Conservation (phyloP, 768 basidiomycete species). For the Lactifluus piperatus region DNA sequence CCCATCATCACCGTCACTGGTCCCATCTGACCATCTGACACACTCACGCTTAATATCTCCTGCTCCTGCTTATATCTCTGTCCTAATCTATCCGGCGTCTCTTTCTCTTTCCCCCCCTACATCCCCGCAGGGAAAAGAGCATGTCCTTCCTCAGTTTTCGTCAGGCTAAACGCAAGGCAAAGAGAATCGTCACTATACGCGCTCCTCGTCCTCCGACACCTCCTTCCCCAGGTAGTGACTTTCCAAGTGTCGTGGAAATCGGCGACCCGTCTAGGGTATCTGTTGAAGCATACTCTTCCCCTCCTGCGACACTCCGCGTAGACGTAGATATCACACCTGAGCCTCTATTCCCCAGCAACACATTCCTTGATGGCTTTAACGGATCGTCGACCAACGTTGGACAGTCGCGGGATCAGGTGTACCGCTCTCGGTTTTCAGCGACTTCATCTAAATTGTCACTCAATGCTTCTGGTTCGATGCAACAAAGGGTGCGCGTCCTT, state of each 20-base stretch:
- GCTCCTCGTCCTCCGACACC: background rate
- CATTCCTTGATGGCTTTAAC: background rate
- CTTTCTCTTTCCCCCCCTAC: background rate
- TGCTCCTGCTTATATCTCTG: background rate
- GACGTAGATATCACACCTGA: constrained; percentile 6
- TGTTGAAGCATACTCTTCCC: background rate
- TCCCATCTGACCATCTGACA: background rate
- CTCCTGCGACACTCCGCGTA: background rate
- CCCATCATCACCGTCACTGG: background rate
- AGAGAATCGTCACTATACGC: constrained; percentile 10
- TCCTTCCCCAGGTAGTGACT: background rate
- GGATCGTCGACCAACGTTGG: background rate
- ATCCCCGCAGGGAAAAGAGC: background rate
- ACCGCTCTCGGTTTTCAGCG: background rate
- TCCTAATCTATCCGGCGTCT: background rate
- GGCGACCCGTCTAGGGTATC: background rate
- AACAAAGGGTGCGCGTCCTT: background rate
- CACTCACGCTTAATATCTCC: background rate
- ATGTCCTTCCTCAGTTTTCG: constrained; percentile 16
- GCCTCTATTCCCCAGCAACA: constrained; percentile 11
- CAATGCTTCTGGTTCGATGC: background rate
- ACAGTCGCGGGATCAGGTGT: background rate
- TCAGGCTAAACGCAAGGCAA: constrained; percentile 18
- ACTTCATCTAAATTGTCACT: background rate
- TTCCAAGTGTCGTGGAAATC: constrained; percentile 12